Conservation (phyloP, 2,329 filamentous ascomycete species). For the Penicillium sp. region DNA sequence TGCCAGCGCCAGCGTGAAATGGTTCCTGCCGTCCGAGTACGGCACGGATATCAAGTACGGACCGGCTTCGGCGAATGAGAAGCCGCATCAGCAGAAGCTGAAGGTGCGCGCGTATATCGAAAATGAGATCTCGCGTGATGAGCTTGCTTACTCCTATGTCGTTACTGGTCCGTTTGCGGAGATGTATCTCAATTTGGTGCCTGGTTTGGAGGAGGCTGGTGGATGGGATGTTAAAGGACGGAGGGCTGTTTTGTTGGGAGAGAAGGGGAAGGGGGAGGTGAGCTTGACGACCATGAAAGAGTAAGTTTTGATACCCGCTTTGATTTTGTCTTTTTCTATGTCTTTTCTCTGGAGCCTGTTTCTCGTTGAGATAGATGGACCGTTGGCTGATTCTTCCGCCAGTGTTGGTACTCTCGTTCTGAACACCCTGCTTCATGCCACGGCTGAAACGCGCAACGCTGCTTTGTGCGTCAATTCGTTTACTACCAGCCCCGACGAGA, state of each 20-base stretch:
- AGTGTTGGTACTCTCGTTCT: conserved; percentile 67
- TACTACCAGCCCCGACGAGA: conserved; percentile 61
- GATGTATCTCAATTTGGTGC: conserved; percentile 54
- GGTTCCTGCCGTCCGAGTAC: conserved; percentile 69
- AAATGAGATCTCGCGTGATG: conserved; percentile 47
- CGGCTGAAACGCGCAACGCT: conserved; percentile 54
- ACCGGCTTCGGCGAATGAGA: conserved; percentile 58
- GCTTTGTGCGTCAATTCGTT: conserved; percentile 70
- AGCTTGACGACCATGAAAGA: conserved; percentile 71
- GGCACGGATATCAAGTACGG: conserved; percentile 65
- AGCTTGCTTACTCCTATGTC: conserved; percentile 63
- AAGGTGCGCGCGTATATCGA: conserved; percentile 63
- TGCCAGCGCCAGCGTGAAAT: conserved; percentile 53
- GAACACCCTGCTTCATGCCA: conserved; percentile 55
- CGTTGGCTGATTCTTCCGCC: conserved; percentile 5
- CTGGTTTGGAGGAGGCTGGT: conserved; percentile 48
- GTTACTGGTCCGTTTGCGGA: conserved; percentile 70
- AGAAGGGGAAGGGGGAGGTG: conserved; percentile 57
- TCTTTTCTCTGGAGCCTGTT: not conserved
- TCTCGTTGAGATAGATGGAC: not conserved
- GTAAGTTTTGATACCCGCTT: conserved; percentile 47
- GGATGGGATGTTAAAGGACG: conserved; percentile 59
- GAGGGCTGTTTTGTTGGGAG: conserved; percentile 61
- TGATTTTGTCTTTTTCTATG: not conserved
- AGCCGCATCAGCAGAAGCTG: conserved; percentile 68